Base-by-base conservation (phyloP, 2,329 filamentous ascomycete species). In the Sporothrix phasma region DNA sequence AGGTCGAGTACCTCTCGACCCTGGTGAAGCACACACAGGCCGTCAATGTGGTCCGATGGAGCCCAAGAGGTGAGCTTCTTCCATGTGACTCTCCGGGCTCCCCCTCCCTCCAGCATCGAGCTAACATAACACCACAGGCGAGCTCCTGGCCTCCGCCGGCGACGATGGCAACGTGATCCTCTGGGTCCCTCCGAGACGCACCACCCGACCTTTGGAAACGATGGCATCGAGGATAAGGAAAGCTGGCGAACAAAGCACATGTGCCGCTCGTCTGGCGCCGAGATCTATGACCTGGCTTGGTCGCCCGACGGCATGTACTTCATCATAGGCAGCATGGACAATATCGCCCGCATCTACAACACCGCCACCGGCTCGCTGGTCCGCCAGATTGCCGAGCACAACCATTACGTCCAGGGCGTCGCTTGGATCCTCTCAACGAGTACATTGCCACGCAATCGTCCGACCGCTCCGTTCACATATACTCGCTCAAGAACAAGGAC, bases 301-400 rank as follows among this genome's bases (percentile, higher is more conserved):
- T 97, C 94, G 58, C 95, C 95, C n/a, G 94, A 99, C 75, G 92
- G 90, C 45, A 80, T 87, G 45, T 94, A 95, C 78, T 96, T 99
- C 79, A 97, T 99, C 71, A 97, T 95, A 26, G 94, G 94, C 45
- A 97, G 94, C 77, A 97, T 99, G 92, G 94, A 99, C 78, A 99
- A 99, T 74, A 88, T 97, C 73, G 92, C 94, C 65, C 85, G 93
- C 66, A 97, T 99, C 70, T 97, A 97, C 80, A 97, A 96, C 76
- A 90, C 92, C 64, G 88, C 89, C 43, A 67, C 66, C 80, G 82
- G 83, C 65, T 79, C 81, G 37, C 75, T 92, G 68, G 88, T 97
- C 65, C 88, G 93, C 66, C 93, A 97, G 74, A 96, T 97, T 68
- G 93, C 93, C 61, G 93, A 97, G 74, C 93, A 97, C 76, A 96